A percentile compares a stretch with the other conserved stretches of the same genome.
Conservation (phyloP, 768 basidiomycete species). For the Psilocybe tampanensis region DNA sequence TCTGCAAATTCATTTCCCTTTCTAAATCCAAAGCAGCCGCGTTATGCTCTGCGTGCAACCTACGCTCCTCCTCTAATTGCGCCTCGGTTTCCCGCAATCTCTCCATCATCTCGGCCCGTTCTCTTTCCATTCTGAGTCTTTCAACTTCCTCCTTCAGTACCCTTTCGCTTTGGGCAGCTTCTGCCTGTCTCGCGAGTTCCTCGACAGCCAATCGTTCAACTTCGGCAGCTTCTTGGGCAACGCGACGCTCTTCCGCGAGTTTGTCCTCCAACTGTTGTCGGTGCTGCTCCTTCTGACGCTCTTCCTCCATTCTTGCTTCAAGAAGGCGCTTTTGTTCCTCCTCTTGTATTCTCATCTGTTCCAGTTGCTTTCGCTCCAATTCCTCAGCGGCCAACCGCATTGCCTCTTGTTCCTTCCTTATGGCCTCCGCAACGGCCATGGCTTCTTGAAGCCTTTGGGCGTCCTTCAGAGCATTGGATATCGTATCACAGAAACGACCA, state of each 20-base stretch:
- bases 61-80: slow-evolving; percentile 33
- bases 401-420: slow-evolving; percentile 33
- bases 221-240: slow-evolving; percentile 28
- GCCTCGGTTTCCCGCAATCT: slow-evolving; percentile 34
- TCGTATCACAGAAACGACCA: slow-evolving; percentile 39
- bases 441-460: slow-evolving; percentile 30
- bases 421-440: neutral
- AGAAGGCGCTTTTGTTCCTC: slow-evolving; percentile 29
- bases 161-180: slow-evolving; percentile 23
- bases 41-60: slow-evolving; percentile 28
- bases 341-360: slow-evolving; percentile 20
- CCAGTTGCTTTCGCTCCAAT: slow-evolving; percentile 33
- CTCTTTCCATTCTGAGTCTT: slow-evolving; percentile 31
- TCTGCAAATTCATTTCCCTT: slow-evolving; percentile 22
- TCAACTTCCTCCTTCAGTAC: slow-evolving; percentile 35
- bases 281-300: slow-evolving; percentile 30
- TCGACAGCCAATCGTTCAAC: slow-evolving; percentile 25
- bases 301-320: slow-evolving; percentile 33
- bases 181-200: slow-evolving; percentile 21
- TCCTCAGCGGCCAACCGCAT: slow-evolving; percentile 39
- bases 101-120: slow-evolving; percentile 35
- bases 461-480: slow-evolving; percentile 41
- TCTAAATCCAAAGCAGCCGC: slow-evolving; percentile 22
- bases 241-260: slow-evolving; percentile 29
- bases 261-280: slow-evolving; percentile 22